phyloP scores from a whole-genome alignment of 2,329 filamentous ascomycete species.

The Beauveria rudraprayagi region DNA sequence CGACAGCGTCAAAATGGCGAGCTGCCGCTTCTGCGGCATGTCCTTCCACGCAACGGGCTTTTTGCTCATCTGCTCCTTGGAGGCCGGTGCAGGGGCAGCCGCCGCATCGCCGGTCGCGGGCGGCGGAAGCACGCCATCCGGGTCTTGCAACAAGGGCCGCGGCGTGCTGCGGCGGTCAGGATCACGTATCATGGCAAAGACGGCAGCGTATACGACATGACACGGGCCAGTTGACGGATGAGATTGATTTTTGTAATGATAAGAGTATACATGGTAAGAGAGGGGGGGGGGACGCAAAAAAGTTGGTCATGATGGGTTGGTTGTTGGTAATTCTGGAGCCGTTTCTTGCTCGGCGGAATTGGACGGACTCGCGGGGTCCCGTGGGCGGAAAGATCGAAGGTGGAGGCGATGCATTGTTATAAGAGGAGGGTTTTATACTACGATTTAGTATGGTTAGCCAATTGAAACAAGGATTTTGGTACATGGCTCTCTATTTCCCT shows the following conservation, averaged over 20 bases:
- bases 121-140: slow-evolving; percentile 4
- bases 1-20: slow-evolving; percentile 68
- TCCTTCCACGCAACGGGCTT: slow-evolving; percentile 48
- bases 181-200: neutral
- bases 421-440: too few relatives aligned
- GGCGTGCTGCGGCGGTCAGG: neutral
- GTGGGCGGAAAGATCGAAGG: neutral
- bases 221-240: neutral
- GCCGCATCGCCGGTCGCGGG: neutral
- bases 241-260: too few relatives aligned
- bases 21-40: slow-evolving; percentile 68
- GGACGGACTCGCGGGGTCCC: neutral
- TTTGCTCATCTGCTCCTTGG: slow-evolving; percentile 11
- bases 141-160: neutral
- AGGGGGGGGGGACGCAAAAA: neutral
- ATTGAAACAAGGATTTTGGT: too few relatives aligned
- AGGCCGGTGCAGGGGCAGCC: neutral
- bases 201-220: neutral
- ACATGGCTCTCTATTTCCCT: neutral
- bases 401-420: neutral
- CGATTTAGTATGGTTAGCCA: too few relatives aligned
- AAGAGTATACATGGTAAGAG: neutral
- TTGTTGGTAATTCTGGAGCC: neutral
- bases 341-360: neutral
- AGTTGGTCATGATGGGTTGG: neutral